These are phyloP conservation scores for Quercus cerris DNA, from an alignment of 306 rosid genomes.

Conservation along the genomic window DNA sequence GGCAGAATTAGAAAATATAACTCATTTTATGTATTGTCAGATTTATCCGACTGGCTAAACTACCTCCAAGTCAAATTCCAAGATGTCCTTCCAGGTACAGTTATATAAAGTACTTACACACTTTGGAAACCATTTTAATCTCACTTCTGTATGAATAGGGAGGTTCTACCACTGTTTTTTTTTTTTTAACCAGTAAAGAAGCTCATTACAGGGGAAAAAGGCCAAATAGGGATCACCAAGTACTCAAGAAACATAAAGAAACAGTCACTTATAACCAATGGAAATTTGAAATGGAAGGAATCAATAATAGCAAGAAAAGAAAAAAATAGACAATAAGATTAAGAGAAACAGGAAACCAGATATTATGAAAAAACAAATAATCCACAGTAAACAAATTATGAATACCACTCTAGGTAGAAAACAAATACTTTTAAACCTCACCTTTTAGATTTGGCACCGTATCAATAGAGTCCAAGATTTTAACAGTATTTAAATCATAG, in stretches of 20 bases:
- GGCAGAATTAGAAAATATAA: background rate
- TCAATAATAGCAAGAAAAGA: background rate
- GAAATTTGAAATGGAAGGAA: background rate
- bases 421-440: constrained; percentile 35
- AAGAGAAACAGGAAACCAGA: background rate
- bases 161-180: background rate
- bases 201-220: background rate
- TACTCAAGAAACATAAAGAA: background rate
- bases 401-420: background rate
- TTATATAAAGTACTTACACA: background rate
- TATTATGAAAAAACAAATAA: background rate
- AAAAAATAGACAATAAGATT: background rate
- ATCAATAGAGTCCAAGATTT: constrained; percentile 82
- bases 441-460: constrained; percentile 85
- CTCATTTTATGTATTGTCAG: background rate
- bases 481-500: constrained; percentile 73
- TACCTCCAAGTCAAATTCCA: background rate
- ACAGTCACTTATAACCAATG: background rate
- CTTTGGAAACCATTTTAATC: background rate
- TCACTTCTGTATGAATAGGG: background rate
- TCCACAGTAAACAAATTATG: constrained; percentile 19
- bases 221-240: background rate
- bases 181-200: background rate
- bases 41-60: background rate
- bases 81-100: background rate